phyloP scores from a whole-genome alignment of 345 rosid genomes.

The Raphanus sativus region DNA sequence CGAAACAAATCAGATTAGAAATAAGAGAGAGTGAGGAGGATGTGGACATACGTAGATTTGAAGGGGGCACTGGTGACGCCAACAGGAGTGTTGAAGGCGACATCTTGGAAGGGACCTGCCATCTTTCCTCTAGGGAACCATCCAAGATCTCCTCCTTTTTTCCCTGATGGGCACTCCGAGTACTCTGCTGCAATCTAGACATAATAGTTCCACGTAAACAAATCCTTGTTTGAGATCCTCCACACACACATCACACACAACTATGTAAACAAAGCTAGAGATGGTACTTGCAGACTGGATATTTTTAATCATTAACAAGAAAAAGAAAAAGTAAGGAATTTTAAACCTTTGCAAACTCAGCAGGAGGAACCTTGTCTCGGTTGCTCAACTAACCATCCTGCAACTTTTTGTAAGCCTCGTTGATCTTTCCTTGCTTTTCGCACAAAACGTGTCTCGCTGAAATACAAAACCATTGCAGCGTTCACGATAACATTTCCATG shows the following conservation, averaged over 20 bases:
- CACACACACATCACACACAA: too few relatives aligned
- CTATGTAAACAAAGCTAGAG: neutral
- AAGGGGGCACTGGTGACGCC: conserved; percentile 96
- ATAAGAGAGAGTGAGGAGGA: neutral
- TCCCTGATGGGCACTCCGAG: conserved; percentile 95
- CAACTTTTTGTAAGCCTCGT: conserved; percentile 92
- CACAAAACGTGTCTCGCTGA: conserved; percentile 86
- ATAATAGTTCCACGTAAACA: neutral
- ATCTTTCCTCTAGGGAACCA: conserved; percentile 99
- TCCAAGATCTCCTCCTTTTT: conserved; percentile 98
- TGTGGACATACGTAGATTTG: conserved; percentile 75
- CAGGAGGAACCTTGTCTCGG: conserved; percentile 96
- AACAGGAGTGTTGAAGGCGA: conserved; percentile 74
- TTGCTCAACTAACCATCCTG: conserved; percentile 92
- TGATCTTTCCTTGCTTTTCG: conserved; percentile 95
- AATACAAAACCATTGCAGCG: conserved; percentile 11
- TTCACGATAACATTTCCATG: neutral
- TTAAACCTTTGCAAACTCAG: conserved; percentile 90
- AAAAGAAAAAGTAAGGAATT: neutral
- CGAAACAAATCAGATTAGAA: neutral
- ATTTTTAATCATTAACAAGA: neutral
- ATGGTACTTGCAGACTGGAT: neutral
- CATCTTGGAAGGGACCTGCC: conserved; percentile 97
- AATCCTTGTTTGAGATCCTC: neutral
- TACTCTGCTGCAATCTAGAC: conserved; percentile 84